Evolutionary conservation across 805 yeast species (phyloP).

Genomic region (Candida pseudoglaebosa): DNA sequence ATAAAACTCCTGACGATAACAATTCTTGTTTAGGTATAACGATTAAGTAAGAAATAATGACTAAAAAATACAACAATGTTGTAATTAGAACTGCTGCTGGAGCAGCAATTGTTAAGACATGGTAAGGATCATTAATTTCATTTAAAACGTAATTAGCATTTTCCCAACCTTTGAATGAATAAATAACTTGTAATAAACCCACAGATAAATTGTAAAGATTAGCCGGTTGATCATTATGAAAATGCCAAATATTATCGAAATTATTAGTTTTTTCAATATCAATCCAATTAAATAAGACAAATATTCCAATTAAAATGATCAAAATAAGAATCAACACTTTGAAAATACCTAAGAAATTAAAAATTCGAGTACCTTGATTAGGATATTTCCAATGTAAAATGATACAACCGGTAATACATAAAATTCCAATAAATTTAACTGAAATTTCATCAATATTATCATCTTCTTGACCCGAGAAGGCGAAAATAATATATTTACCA

Average conservation of each 20-base stretch:
- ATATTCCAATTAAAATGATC: conserved; percentile 46
- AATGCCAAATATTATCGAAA: conserved; percentile 34
- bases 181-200: conserved; percentile 55
- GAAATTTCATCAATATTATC: conserved; percentile 21
- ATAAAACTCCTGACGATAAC: conserved; percentile 53
- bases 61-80: conserved; percentile 51
- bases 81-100: conserved; percentile 53
- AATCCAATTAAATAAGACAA: conserved; percentile 33
- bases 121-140: conserved; percentile 54
- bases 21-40: conserved; percentile 49
- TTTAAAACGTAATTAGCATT: conserved; percentile 61
- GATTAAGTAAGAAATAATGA: conserved; percentile 54
- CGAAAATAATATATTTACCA: conserved; percentile 52
- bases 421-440: conserved; percentile 48
- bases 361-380: conserved; percentile 45
- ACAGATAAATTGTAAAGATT: conserved; percentile 48
- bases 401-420: conserved; percentile 43
- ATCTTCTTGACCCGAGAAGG: conserved; percentile 23
- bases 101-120: conserved; percentile 57
- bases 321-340: conserved; percentile 49
- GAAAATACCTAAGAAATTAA: conserved; percentile 51
- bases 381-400: conserved; percentile 49
- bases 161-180: conserved; percentile 70
- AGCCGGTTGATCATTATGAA: conserved; percentile 19
- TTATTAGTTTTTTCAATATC: conserved; percentile 16